Conservation (phyloP, 768 basidiomycete genomes). For the Phaeotremella skinneri region DNA sequence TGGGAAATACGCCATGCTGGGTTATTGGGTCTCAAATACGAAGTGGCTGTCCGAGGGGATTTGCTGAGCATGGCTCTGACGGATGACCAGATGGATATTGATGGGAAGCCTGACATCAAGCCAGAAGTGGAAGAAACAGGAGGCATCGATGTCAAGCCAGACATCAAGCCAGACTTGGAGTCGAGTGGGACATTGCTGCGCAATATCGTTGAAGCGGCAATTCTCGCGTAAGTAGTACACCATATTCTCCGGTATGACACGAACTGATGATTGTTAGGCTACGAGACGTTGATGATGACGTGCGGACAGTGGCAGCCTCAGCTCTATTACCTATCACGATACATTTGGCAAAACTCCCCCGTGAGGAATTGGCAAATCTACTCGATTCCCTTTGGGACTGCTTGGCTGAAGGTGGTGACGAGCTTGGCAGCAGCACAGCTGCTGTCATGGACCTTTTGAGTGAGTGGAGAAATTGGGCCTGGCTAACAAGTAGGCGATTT, state of each 20-base stretch:
- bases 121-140: constrained; percentile 12
- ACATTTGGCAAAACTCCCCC: constrained; percentile 69
- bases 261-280: constrained; percentile 58
- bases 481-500: constrained; percentile 63
- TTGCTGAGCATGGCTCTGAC: constrained; percentile 58
- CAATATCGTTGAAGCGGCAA: constrained; percentile 83
- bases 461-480: constrained; percentile 49
- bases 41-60: constrained; percentile 88
- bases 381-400: constrained; percentile 87
- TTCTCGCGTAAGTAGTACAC: constrained; percentile 69
- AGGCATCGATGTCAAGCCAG: constrained; percentile 7
- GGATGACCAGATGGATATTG: constrained; percentile 1
- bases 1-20: constrained; percentile 99
- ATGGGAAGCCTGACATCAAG: constrained; percentile 39
- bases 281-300: constrained; percentile 89
- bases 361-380: constrained; percentile 68
- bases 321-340: constrained; percentile 84
- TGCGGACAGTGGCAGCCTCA: constrained; percentile 88
- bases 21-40: constrained; percentile 92
- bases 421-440: constrained; percentile 91
- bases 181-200: constrained; percentile 57
- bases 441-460: constrained; percentile 97
- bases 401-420: constrained; percentile 88
- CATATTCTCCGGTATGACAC: neutral
- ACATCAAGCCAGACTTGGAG: constrained; percentile 34